phyloP scores from a whole-genome alignment of 352 stramenopile genomes.

The Ochromonadaceae sp. region DNA sequence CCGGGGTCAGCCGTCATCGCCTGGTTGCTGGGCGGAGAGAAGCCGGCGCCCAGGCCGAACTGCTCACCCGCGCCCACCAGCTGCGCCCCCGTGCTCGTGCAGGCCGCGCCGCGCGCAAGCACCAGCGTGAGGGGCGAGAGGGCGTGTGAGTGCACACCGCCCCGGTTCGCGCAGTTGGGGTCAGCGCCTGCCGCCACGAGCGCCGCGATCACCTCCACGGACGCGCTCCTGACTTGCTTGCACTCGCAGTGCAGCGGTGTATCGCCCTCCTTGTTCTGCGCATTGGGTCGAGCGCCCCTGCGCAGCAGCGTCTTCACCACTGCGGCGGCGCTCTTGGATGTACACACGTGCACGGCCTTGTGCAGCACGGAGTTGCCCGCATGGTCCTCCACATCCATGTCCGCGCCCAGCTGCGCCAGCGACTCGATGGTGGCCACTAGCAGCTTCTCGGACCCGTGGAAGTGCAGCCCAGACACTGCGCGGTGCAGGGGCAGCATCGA shows the following conservation, averaged over 20 bases:
- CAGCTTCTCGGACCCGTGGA: slow-evolving; percentile 21
- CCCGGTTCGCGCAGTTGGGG: background rate
- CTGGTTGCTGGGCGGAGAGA: too few relatives aligned
- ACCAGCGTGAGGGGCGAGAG: background rate
- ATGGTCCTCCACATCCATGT: slow-evolving; percentile 18
- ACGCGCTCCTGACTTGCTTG: background rate
- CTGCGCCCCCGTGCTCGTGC: background rate
- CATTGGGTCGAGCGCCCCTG: background rate
- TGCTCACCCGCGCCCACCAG: background rate
- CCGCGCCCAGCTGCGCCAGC: slow-evolving; percentile 14
- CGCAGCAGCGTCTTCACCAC: slow-evolving; percentile 16
- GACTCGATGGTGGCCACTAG: slow-evolving; percentile 14
- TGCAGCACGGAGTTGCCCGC: slow-evolving; percentile 27
- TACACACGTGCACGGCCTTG: slow-evolving; percentile 26
- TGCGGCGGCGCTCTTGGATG: background rate
- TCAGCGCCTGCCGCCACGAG: background rate
- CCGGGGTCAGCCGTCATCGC: too few relatives aligned
- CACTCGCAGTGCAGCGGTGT: slow-evolving; percentile 23
- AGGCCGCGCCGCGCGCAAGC: background rate
- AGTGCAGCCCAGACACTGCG: slow-evolving; percentile 24
- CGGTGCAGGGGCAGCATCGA: slow-evolving; percentile 23
- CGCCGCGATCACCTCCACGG: background rate
- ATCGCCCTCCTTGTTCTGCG: slow-evolving; percentile 22
- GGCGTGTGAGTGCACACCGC: background rate
- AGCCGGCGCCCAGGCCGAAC: too few relatives aligned